Percentiles rank a stretch among this genome's conserved stretches.
phyloP scores from a whole-genome alignment of 805 yeast species.

The Lipomyces lipofer region DNA sequence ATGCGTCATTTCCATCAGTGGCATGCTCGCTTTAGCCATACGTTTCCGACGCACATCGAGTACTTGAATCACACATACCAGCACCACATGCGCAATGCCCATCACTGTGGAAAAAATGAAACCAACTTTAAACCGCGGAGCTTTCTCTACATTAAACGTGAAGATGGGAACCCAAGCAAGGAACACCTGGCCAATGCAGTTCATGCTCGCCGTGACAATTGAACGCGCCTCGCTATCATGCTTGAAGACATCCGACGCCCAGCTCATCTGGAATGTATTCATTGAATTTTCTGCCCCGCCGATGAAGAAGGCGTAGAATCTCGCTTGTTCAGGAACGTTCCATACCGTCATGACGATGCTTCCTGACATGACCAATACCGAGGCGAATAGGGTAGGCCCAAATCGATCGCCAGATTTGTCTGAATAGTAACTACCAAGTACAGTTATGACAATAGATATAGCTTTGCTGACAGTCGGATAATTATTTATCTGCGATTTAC shows the following conservation, averaged over 20 bases:
- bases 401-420: constrained; percentile 19
- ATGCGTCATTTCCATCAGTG: not conserved
- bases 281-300: constrained; percentile 1
- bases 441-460: constrained; percentile 41
- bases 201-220: constrained; percentile 38
- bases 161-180: constrained; percentile 42
- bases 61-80: not conserved
- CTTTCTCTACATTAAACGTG: constrained; percentile 39
- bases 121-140: constrained; percentile 34
- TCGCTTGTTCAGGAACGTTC: constrained; percentile 17
- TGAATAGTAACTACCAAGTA: constrained; percentile 3
- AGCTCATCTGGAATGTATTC: constrained; percentile 29
- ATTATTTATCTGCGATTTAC: constrained; percentile 41
- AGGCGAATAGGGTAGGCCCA: constrained; percentile 59
- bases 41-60: constrained; percentile 1
- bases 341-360: constrained; percentile 63
- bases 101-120: constrained; percentile 8
- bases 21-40: not conserved
- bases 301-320: constrained; percentile 7
- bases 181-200: constrained; percentile 38
- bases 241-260: constrained; percentile 34
- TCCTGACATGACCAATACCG: constrained; percentile 72
- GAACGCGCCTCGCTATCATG: constrained; percentile 37
- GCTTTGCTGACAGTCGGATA: constrained; percentile 46
- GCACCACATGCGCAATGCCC: not conserved